Evolutionary conservation across 768 basidiomycete genomes (phyloP).

Genomic region (Leccinum uliginosum): DNA sequence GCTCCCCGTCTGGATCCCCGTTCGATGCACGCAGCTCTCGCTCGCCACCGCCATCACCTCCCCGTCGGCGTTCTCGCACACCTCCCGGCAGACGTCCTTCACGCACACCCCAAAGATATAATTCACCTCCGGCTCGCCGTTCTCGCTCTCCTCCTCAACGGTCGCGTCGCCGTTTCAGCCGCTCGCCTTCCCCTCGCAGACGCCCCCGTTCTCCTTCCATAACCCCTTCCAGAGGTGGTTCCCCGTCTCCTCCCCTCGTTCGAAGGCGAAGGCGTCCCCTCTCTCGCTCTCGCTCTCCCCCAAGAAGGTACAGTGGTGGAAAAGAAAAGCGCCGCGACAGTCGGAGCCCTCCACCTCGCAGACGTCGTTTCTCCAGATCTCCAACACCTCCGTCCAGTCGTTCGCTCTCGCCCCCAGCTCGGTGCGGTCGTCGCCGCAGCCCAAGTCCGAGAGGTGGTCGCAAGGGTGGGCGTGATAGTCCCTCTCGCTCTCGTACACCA

Average conservation of each 20-base stretch:
- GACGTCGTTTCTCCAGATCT: constrained; percentile 44
- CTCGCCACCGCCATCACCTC: constrained; percentile 33
- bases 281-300: constrained; percentile 28
- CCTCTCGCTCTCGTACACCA: constrained; percentile 36
- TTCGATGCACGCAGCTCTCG: constrained; percentile 38
- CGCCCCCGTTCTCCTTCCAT: constrained; percentile 31
- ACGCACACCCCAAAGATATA: constrained; percentile 24
- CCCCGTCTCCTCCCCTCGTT: constrained; percentile 37
- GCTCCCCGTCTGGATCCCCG: constrained; percentile 35
- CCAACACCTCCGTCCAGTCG: constrained; percentile 48
- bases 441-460: constrained; percentile 32
- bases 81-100: constrained; percentile 35
- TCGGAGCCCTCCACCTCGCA: constrained; percentile 32
- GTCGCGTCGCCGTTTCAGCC: constrained; percentile 25
- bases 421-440: constrained; percentile 45
- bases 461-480: constrained; percentile 24
- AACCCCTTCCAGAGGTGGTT: constrained; percentile 31
- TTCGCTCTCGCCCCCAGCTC: constrained; percentile 30
- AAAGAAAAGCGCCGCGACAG: constrained; percentile 27
- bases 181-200: constrained; percentile 24
- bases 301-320: constrained; percentile 18
- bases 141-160: constrained; percentile 33
- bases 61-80: constrained; percentile 37
- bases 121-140: constrained; percentile 35
- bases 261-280: constrained; percentile 35